Evolutionary conservation across 2,329 filamentous ascomycete genomes (phyloP).

Genomic region (Diaporthe sp.): DNA sequence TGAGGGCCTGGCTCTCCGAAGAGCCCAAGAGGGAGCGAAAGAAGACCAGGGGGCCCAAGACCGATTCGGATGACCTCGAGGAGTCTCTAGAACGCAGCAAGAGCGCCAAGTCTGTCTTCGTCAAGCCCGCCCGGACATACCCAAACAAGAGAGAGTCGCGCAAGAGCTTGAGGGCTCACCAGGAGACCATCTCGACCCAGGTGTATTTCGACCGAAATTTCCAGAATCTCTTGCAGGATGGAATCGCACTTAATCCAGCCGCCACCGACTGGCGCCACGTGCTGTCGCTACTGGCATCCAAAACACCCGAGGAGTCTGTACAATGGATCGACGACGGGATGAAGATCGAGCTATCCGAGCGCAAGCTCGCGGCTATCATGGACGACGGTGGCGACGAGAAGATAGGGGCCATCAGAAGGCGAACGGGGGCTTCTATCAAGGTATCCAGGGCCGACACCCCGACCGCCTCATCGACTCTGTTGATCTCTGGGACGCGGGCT

Average conservation of each 20-base stretch:
- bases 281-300: conserved; percentile 54
- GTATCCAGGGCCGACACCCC: conserved; percentile 40
- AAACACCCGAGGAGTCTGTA: conserved; percentile 48
- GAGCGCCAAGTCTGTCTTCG: conserved; percentile 47
- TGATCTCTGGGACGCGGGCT: conserved; percentile 45
- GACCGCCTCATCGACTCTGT: conserved; percentile 43
- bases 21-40: not conserved
- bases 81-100: conserved; percentile 32
- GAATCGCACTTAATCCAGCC: not conserved
- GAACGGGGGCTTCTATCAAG: conserved; percentile 47
- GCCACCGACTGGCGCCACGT: conserved; percentile 57
- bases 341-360: conserved; percentile 46
- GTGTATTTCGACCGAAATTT: conserved; percentile 53
- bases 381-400: conserved; percentile 41
- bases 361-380: conserved; percentile 43
- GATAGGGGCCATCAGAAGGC: conserved; percentile 48
- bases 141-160: conserved; percentile 43
- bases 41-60: not conserved
- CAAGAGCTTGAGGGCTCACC: conserved; percentile 44
- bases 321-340: conserved; percentile 43
- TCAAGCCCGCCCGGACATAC: conserved; percentile 46
- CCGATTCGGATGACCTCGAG: conserved; percentile 17
- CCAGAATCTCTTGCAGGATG: not conserved
- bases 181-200: conserved; percentile 53
- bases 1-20: conserved; percentile 16